Conservation (phyloP, 225 moss, liverwort and hornwort species). For the Lunularia cruciata region DNA sequence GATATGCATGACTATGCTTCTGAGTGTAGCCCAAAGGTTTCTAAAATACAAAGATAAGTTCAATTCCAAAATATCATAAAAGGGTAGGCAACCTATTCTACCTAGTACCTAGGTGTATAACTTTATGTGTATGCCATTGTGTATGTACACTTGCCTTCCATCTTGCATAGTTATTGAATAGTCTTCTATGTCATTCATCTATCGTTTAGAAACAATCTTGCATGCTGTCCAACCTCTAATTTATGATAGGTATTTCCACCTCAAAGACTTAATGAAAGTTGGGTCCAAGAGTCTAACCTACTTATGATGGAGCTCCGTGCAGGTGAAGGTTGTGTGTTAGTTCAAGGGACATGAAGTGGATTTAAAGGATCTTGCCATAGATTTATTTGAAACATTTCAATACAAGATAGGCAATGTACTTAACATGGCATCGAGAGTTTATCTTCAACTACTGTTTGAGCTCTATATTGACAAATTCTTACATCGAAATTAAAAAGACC, state of each 20-base stretch:
- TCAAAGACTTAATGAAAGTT: too few relatives aligned
- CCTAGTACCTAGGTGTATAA: not conserved
- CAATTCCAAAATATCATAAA: not conserved
- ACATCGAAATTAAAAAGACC: too few relatives aligned
- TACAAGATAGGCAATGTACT: constrained; percentile 79
- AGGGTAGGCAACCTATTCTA: not conserved
- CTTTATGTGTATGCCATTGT: too few relatives aligned
- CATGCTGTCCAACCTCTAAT: too few relatives aligned
- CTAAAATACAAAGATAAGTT: constrained; percentile 94
- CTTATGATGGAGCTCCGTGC: too few relatives aligned
- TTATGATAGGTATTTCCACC: too few relatives aligned
- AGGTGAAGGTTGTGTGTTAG: constrained; percentile 99
- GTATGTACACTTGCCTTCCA: too few relatives aligned
- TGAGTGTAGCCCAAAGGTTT: constrained; percentile 83
- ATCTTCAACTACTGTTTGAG: too few relatives aligned
- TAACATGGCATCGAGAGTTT: not conserved
- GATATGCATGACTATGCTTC: constrained; percentile 92
- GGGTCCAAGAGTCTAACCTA: too few relatives aligned
- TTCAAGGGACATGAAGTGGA: constrained; percentile 99
- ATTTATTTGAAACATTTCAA: constrained; percentile 76
- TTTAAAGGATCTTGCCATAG: constrained; percentile 89
- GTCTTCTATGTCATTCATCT: not conserved
- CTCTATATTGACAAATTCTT: too few relatives aligned
- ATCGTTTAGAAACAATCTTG: too few relatives aligned
- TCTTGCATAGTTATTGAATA: not conserved